Percentiles rank a stretch among this genome's conserved stretches.
These are phyloP conservation scores for Scheffersomyces parashehatae DNA, from an alignment of 1,139 yeast genomes.

Conservation along the genomic window DNA sequence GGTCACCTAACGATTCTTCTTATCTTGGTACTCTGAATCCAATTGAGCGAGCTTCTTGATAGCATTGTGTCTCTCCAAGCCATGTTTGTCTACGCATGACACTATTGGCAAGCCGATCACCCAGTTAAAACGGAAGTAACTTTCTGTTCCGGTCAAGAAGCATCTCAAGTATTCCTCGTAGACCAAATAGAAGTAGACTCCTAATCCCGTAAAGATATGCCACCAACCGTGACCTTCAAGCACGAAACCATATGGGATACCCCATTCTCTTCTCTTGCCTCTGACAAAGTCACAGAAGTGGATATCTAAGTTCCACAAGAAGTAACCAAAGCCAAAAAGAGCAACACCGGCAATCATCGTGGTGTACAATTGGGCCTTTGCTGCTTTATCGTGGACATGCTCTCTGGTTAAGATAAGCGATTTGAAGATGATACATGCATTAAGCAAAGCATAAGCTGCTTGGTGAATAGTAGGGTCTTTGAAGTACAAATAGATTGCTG, in stretches of 20 bases:
- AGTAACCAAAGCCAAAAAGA: slow-evolving; percentile 72
- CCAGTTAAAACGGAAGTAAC: slow-evolving; percentile 55
- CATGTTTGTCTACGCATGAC: slow-evolving; percentile 29
- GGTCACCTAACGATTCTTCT: slow-evolving; percentile 5
- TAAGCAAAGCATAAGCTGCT: slow-evolving; percentile 68
- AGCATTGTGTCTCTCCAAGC: slow-evolving; percentile 25
- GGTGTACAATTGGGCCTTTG: slow-evolving; percentile 48
- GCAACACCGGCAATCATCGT: slow-evolving; percentile 62
- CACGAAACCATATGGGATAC: slow-evolving; percentile 85
- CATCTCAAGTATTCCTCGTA: slow-evolving; percentile 73
- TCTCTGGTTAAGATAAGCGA: slow-evolving; percentile 51
- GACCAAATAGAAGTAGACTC: slow-evolving; percentile 57
- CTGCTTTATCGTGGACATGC: slow-evolving; percentile 50
- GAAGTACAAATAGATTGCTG: slow-evolving; percentile 63
- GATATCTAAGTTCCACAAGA: slow-evolving; percentile 84
- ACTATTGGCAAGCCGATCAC: slow-evolving; percentile 34
- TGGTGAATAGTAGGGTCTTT: slow-evolving; percentile 90
- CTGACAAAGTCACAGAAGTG: slow-evolving; percentile 73
- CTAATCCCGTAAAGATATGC: slow-evolving; percentile 86
- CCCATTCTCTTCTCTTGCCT: slow-evolving; percentile 60
- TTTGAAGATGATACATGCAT: slow-evolving; percentile 59
- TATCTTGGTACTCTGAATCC: slow-evolving; percentile 13
- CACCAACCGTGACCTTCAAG: slow-evolving; percentile 98
- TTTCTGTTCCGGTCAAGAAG: slow-evolving; percentile 53
- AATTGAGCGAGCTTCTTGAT: slow-evolving; percentile 20